These are phyloP conservation scores for Plectosphaerella cucumerina DNA, from an alignment of 2,329 filamentous ascomycete species.

Conservation along the genomic window DNA sequence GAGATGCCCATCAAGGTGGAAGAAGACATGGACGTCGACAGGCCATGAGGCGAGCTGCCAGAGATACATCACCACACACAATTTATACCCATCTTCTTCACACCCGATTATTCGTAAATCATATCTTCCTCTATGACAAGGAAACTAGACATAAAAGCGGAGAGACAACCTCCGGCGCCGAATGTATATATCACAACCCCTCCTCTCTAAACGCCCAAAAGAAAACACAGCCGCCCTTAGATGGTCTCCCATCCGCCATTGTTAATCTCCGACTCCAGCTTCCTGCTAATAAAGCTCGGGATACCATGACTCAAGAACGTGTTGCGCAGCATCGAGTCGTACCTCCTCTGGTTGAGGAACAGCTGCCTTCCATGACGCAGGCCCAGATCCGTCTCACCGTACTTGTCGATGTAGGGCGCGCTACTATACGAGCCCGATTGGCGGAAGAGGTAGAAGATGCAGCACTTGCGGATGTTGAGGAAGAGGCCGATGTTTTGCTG, in stretches of 20 bases:
- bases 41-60: not conserved
- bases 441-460: constrained; percentile 80
- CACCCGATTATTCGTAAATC: not conserved
- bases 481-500: constrained; percentile 89
- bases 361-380: constrained; percentile 83
- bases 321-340: constrained; percentile 80
- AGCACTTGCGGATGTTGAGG: constrained; percentile 95
- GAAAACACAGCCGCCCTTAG: constrained; percentile 22
- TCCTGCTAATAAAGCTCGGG: constrained; percentile 83
- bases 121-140: not conserved
- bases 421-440: constrained; percentile 77
- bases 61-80: not conserved
- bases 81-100: not conserved
- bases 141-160: not conserved
- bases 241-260: constrained; percentile 97
- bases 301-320: constrained; percentile 85
- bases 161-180: not conserved
- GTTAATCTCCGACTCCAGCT: constrained; percentile 92
- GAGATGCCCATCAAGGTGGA: constrained; percentile 14
- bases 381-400: constrained; percentile 92
- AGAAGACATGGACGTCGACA: constrained; percentile 8
- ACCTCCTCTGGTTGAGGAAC: constrained; percentile 89
- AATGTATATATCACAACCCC: not conserved
- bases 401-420: constrained; percentile 92
- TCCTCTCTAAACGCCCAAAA: not conserved